Conservation (phyloP, 2,329 filamentous ascomycete species). For the Coniochaeta ligniaria region DNA sequence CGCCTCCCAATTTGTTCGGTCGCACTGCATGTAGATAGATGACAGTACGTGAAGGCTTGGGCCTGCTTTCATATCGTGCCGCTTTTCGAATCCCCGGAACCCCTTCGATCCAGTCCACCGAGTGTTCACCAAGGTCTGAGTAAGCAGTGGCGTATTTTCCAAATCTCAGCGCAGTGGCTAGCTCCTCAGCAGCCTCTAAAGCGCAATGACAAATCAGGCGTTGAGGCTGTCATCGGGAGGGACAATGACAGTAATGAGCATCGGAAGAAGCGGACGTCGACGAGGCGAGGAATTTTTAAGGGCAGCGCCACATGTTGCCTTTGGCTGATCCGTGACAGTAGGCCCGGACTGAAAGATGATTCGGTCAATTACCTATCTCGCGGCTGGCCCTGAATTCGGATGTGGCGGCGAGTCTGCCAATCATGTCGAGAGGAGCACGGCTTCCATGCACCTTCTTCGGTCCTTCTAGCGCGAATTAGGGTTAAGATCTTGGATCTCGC, state of each 20-base stretch:
- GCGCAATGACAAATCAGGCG: too few relatives aligned
- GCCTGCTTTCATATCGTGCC: neutral
- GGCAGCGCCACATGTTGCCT: too few relatives aligned
- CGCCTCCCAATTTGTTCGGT: neutral
- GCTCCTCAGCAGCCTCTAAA: too few relatives aligned
- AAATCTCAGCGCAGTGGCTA: too few relatives aligned
- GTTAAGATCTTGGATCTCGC: neutral
- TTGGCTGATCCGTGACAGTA: too few relatives aligned
- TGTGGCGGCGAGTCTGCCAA: neutral
- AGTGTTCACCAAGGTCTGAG: too few relatives aligned
- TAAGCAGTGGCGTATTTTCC: too few relatives aligned
- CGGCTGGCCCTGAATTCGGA: neutral
- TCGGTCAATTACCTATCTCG: neutral
- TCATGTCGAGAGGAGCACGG: neutral
- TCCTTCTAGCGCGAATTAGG: slow-evolving; percentile 4
- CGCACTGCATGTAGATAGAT: neutral
- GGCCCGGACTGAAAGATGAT: neutral
- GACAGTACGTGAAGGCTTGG: neutral
- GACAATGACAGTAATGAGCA: too few relatives aligned
- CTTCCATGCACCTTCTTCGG: slow-evolving; percentile 4
- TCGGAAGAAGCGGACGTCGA: too few relatives aligned
- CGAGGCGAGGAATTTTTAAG: too few relatives aligned
- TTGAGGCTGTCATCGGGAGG: too few relatives aligned
- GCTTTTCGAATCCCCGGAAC: neutral
- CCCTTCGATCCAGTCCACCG: neutral